These are phyloP conservation scores for Tylopilus balloui DNA, from an alignment of 768 basidiomycete species.

Conservation along the genomic window DNA sequence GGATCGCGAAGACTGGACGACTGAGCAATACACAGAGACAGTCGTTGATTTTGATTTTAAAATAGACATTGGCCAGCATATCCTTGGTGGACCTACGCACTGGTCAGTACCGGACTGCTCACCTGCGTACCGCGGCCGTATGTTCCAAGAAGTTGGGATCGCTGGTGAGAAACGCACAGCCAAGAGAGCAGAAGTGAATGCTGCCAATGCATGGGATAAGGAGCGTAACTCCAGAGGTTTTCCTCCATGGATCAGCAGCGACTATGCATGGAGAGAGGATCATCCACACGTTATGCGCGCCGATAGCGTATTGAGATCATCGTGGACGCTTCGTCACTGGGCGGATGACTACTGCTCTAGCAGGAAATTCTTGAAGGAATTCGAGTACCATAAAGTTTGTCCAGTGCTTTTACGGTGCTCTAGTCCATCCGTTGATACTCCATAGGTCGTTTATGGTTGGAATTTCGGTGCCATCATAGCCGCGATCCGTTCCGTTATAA, in stretches of 20 bases:
- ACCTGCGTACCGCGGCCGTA: slow-evolving; percentile 61
- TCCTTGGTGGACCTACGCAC: slow-evolving; percentile 40
- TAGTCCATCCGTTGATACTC: slow-evolving; percentile 23
- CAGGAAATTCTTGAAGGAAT: slow-evolving; percentile 70
- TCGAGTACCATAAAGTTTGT: slow-evolving; percentile 63
- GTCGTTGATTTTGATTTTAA: slow-evolving; percentile 68
- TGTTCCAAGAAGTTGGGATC: slow-evolving; percentile 53
- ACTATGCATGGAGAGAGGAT: slow-evolving; percentile 31
- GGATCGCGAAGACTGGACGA: slow-evolving; percentile 33
- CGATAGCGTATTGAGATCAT: slow-evolving; percentile 41
- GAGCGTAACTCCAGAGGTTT: slow-evolving; percentile 47
- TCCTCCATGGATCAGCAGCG: slow-evolving; percentile 44
- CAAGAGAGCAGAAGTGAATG: slow-evolving; percentile 39
- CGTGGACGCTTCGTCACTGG: slow-evolving; percentile 68
- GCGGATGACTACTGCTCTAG: slow-evolving; percentile 79
- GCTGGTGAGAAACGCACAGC: slow-evolving; percentile 37
- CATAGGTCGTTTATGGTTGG: slow-evolving; percentile 58
- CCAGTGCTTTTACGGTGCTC: not conserved
- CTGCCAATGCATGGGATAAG: slow-evolving; percentile 40
- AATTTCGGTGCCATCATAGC: slow-evolving; percentile 38
- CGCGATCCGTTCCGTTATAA: slow-evolving; percentile 37
- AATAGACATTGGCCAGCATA: slow-evolving; percentile 48
- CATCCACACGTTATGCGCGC: slow-evolving; percentile 25
- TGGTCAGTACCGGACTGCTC: slow-evolving; percentile 62
- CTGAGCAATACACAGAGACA: slow-evolving; percentile 53